A percentile compares a stretch with the other conserved stretches of the same genome.
Conservation (phyloP, 169 alveolate species). For the Cryptosporidium xiaoi region DNA sequence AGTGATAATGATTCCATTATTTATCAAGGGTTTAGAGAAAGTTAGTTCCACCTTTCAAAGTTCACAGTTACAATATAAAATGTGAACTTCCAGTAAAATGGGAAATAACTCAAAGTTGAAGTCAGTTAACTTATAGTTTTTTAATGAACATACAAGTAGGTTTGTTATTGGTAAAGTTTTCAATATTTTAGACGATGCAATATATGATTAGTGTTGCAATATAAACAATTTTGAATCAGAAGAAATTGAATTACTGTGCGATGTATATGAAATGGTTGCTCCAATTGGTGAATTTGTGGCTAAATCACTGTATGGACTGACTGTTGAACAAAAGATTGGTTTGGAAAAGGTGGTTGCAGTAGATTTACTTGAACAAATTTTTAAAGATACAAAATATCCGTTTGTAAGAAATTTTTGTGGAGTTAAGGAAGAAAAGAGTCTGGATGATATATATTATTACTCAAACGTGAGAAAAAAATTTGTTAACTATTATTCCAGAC, state of each 20-base stretch:
- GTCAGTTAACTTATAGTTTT: constrained; percentile 31
- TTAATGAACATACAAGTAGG: constrained; percentile 36
- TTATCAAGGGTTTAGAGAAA: constrained; percentile 26
- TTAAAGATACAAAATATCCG: constrained; percentile 34
- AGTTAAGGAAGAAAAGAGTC: not conserved
- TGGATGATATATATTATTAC: not conserved
- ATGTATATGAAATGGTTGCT: constrained; percentile 30
- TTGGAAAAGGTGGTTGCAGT: constrained; percentile 18
- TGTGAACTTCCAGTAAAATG: constrained; percentile 31
- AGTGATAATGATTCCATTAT: constrained; percentile 16
- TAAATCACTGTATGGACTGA: constrained; percentile 43
- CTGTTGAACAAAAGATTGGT: constrained; percentile 7
- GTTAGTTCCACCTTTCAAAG: constrained; percentile 35
- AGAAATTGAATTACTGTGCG: constrained; percentile 11
- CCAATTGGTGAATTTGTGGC: constrained; percentile 46
- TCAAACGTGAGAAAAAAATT: not conserved
- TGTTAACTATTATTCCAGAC: not conserved
- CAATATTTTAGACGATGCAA: constrained; percentile 50
- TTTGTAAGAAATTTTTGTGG: not conserved
- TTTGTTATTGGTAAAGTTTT: constrained; percentile 39
- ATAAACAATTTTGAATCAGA: constrained; percentile 8
- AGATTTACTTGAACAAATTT: constrained; percentile 13
- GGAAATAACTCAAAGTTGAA: constrained; percentile 59
- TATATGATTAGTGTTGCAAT: constrained; percentile 18
- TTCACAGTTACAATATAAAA: constrained; percentile 24